Percentiles rank a stretch among this genome's conserved stretches.
Evolutionary conservation across 2,329 filamentous ascomycete species (phyloP).

Genomic region (Dactylellina drechsleri): DNA sequence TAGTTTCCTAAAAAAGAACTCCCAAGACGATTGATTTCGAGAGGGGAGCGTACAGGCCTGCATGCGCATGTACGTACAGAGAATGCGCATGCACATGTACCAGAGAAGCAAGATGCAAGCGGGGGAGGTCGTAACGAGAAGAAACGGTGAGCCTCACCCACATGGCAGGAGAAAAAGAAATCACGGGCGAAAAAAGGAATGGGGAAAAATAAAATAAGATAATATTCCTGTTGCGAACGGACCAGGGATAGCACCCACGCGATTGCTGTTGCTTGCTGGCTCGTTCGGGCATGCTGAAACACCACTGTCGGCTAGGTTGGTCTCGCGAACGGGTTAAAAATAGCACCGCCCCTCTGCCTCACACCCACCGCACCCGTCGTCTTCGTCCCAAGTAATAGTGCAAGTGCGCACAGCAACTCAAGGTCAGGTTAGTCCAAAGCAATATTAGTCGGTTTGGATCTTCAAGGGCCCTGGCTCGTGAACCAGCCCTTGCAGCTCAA

Average conservation of each 20-base stretch:
- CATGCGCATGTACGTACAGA: background rate
- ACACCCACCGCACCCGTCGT: no score
- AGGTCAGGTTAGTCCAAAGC: no score
- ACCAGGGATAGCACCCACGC: conserved; percentile 41
- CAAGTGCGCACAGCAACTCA: no score
- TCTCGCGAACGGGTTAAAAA: conserved; percentile 27
- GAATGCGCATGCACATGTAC: no score
- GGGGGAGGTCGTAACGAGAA: background rate
- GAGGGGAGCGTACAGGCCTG: conserved; percentile 9
- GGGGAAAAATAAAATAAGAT: conserved; percentile 3
- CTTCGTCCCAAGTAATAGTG: no score
- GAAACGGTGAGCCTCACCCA: conserved; percentile 1
- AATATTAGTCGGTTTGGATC: conserved; percentile 10
- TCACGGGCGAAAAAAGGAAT: no score
- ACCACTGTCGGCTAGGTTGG: conserved; percentile 43
- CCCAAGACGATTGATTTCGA: background rate
- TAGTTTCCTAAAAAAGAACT: conserved; percentile 52
- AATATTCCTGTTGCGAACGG: background rate
- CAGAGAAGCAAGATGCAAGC: no score
- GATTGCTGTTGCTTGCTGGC: conserved; percentile 33
- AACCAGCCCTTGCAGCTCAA: conserved; percentile 49
- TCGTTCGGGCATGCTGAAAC: conserved; percentile 51
- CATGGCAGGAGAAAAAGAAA: no score
- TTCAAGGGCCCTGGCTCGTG: conserved; percentile 18
- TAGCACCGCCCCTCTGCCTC: background rate